These are phyloP conservation scores for Pseudocercospora macadamiae DNA, from an alignment of 2,329 filamentous ascomycete species.

Conservation along the genomic window DNA sequence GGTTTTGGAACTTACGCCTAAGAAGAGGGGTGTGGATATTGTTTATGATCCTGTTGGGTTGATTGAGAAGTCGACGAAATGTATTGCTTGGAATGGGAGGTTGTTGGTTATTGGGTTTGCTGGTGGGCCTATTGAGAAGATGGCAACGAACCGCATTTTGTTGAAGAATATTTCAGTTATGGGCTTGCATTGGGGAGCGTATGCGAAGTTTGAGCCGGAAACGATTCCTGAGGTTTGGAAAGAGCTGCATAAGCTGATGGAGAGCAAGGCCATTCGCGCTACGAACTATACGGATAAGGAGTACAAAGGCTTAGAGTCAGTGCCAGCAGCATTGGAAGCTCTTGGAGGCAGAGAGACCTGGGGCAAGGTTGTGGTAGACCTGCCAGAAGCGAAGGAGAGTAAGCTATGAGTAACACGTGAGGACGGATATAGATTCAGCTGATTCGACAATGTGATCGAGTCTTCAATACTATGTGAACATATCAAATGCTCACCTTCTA, in stretches of 20 bases:
- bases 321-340: slow-evolving; percentile 75
- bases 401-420: slow-evolving; percentile 41
- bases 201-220: slow-evolving; percentile 71
- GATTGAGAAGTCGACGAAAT: slow-evolving; percentile 85
- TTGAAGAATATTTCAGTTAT: slow-evolving; percentile 92
- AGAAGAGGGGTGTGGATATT: slow-evolving; percentile 77
- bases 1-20: slow-evolving; percentile 78
- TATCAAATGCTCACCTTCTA: too few relatives aligned
- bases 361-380: slow-evolving; percentile 92
- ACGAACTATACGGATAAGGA: slow-evolving; percentile 81
- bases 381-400: slow-evolving; percentile 66
- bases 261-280: slow-evolving; percentile 74
- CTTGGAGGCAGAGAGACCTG: slow-evolving; percentile 82
- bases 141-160: slow-evolving; percentile 88
- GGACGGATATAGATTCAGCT: too few relatives aligned
- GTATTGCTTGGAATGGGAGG: slow-evolving; percentile 89
- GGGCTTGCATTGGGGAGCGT: slow-evolving; percentile 89
- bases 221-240: slow-evolving; percentile 76
- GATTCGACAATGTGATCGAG: too few relatives aligned
- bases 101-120: slow-evolving; percentile 89
- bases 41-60: slow-evolving; percentile 94
- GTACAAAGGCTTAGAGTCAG: slow-evolving; percentile 79
- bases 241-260: slow-evolving; percentile 77
- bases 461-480: too few relatives aligned
- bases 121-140: slow-evolving; percentile 82